Evolutionary conservation across 2,329 filamentous ascomycete species (phyloP).

Genomic region (Ophiocordyceps unilateralis): DNA sequence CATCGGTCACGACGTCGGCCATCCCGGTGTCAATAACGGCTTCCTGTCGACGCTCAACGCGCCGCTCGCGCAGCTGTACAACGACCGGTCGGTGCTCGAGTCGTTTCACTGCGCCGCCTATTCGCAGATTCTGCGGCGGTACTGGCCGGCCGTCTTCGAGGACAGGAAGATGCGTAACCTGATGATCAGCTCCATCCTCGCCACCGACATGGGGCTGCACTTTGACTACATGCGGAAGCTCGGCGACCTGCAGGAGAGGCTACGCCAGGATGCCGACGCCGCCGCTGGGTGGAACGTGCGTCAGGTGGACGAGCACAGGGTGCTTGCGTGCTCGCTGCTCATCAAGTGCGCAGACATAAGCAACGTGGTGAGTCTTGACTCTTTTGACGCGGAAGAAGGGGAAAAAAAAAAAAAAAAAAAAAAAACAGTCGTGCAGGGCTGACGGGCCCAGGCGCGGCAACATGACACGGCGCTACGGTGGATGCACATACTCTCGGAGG

Average conservation of each 20-base stretch:
- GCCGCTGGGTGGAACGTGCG: slow-evolving; percentile 64
- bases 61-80: slow-evolving; percentile 86
- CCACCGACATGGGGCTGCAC: slow-evolving; percentile 94
- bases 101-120: slow-evolving; percentile 96
- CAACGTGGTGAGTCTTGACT: slow-evolving; percentile 62
- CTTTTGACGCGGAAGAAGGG: background rate
- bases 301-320: slow-evolving; percentile 57
- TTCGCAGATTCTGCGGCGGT: slow-evolving; percentile 80
- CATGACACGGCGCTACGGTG: slow-evolving; percentile 72
- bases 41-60: slow-evolving; percentile 87
- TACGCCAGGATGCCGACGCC: slow-evolving; percentile 46
- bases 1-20: slow-evolving; percentile 95
- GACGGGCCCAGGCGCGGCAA: slow-evolving; percentile 47
- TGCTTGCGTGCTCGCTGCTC: slow-evolving; percentile 71
- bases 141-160: slow-evolving; percentile 75
- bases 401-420: too few species aligned
- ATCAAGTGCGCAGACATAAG: slow-evolving; percentile 99
- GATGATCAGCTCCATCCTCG: slow-evolving; percentile 94
- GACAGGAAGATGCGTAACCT: slow-evolving; percentile 67
- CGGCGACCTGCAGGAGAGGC: slow-evolving; percentile 61
- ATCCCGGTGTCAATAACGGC: slow-evolving; percentile 95
- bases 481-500: slow-evolving; percentile 88
- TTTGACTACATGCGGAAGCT: slow-evolving; percentile 92
- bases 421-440: too few species aligned
- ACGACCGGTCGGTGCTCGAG: slow-evolving; percentile 89